Evolutionary conservation across 306 rosid species (phyloP), one percentile per base, ranked within the genome.

Genomic region (Casuarina cunninghamiana): DNA sequence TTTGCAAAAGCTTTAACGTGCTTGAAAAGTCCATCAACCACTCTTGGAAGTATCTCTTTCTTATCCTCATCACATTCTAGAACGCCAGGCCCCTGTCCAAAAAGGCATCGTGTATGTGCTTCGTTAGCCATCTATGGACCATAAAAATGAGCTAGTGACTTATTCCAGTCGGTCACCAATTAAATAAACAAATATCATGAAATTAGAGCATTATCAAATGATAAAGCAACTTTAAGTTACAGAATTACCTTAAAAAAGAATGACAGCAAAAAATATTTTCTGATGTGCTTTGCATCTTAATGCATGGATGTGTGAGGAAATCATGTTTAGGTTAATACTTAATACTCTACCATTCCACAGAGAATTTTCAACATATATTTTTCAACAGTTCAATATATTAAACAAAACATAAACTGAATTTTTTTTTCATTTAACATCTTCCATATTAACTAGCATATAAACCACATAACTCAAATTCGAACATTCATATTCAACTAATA

Each of bases 21-120:
- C 78, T 90, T 86, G 79, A 93, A 91, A 77, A 93, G 69, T 60
- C 91, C 98, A 53, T 86, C 77, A 53, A 93, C 89, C 50, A 91
- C 92, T 83, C 95, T 86, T 19, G 95, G 87, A 84, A 93, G 97
- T 76, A 93, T 79, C 42, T 97, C 97, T 83, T 85, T 91, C 83
- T 89, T 83, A 66, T 74, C 72, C 67, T 87, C 93, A 17, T 85
- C 90, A 48, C 75, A 41, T 72, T 80, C 89, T 48, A 84, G 85
- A 80, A 91, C 74, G 41, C 90, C 82, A 73, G 91, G 89, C 41
- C 98, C 98, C 97, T 93, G 88, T 69, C 68, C 80, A 76, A 53
- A 77, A 73, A n/a, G 37, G 61, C 67, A 81, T 77, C 57, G 60
- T 13, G n/a, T 6, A 45, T 43, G 51, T 77, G 63, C 62, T 69